Evolutionary conservation across 2,329 filamentous ascomycete genomes (phyloP), one percentile per base, ranked within the genome.

Genomic region (Clonostachys byssicola): DNA sequence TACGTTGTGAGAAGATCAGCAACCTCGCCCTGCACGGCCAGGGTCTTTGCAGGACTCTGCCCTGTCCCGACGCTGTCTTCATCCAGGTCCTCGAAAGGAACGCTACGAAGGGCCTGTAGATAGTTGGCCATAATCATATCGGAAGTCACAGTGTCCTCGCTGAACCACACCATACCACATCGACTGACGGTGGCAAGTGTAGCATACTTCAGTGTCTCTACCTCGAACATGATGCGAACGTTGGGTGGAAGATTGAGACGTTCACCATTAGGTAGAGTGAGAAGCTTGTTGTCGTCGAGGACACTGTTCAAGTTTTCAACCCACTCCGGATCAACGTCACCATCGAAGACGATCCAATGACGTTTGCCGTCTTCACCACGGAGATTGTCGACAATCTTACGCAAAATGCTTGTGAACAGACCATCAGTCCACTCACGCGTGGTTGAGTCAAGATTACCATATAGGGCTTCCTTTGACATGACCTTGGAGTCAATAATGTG

Each of bases 131-230:
- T 86, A 83, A 97, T 88, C 88, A 99, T 96, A 54, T 80, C 81
- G 2, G 92, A 82, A 34, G 90, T 92, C 39, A 99, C 92, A 30
- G 92, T 97, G 61, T 99, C 95, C 59, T 96, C 92, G 63, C 91
- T 99, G 72, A 97, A 99, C 94, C 94, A 99, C 13, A 99, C 95
- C 94, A 99, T 99, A 78, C 94, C 94, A 65, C 94, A 99, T 71
- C 94, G 91, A 84, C 89, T 95, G 61, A 99, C 94, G n/a, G 94
- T 99, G 47, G 94, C 94, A 41, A 99, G 81, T 0, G 94, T 99
- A 36, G 94, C 94, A 63, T 99, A 99, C 63, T 95, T 96, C 50
- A 99, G 77, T 4, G 86, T 97, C 71, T 99, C 95, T 35, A 99
- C 94, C 72, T 99, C 94, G 60, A 99, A 99, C 92, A 99, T 96